Evolutionary conservation across 2,329 filamentous ascomycete genomes (phyloP).

Genomic region (Hypoxylon sp.): DNA sequence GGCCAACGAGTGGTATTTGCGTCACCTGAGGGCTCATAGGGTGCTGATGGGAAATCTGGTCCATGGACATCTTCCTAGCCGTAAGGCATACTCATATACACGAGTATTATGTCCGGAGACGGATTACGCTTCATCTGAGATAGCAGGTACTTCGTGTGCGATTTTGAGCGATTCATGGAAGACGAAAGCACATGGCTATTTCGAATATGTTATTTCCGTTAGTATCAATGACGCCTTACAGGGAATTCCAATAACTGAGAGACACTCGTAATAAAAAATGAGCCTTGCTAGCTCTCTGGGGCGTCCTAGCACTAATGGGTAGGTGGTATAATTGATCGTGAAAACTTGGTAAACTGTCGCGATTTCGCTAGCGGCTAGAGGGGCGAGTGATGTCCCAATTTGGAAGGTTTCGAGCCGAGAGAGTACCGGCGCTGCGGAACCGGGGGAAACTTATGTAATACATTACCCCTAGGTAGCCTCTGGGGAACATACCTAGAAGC

Average conservation of each 20-base stretch:
- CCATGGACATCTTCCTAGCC: slow-evolving; percentile 15
- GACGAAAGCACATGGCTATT: not conserved
- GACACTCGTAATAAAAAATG: slow-evolving; percentile 12
- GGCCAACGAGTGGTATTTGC: slow-evolving; percentile 16
- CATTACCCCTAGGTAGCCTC: not conserved
- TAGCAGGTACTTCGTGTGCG: slow-evolving; percentile 5
- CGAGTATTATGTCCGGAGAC: slow-evolving; percentile 3
- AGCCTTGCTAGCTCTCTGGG: slow-evolving; percentile 13
- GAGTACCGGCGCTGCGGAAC: slow-evolving; percentile 2
- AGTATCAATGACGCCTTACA: not conserved
- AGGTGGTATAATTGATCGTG: slow-evolving; percentile 1
- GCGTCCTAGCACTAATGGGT: not conserved
- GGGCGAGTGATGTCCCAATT: slow-evolving; percentile 20
- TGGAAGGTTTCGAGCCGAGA: slow-evolving; percentile 24
- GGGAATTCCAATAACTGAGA: slow-evolving; percentile 20
- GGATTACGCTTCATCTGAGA: slow-evolving; percentile 9
- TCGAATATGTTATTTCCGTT: slow-evolving; percentile 11
- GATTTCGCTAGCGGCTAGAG: not conserved
- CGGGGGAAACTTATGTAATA: slow-evolving; percentile 3
- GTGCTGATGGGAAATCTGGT: slow-evolving; percentile 26
- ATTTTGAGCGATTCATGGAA: slow-evolving; percentile 8
- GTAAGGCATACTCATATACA: slow-evolving; percentile 11
- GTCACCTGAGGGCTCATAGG: slow-evolving; percentile 17
- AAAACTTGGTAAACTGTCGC: not conserved
- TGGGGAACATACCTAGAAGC: slow-evolving; percentile 9